Evolutionary conservation across 2,329 filamentous ascomycete species (phyloP), one percentile per base, ranked within the genome.

Genomic region (Beauveria sp.): DNA sequence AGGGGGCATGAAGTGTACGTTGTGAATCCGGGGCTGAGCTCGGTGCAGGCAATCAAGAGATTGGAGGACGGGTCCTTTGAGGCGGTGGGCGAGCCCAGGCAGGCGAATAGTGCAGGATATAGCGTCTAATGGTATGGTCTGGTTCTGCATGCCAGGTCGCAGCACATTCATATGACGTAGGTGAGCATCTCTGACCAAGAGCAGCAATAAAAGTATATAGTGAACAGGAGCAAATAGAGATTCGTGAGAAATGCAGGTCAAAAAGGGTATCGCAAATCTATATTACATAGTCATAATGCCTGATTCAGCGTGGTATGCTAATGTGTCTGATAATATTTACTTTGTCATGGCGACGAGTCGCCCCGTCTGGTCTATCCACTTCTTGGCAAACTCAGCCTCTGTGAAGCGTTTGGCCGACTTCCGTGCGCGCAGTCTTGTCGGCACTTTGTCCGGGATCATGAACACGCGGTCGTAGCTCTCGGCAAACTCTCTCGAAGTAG

Each of bases 401-500:
- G 90, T 93, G 71, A 99, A 99, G 52, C 95, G 80, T 74, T 85
- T 83, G 1, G 93, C 90, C 6, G 91, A 96, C 67, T 83, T 79
- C 43, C 92, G 82, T 0, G 95, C 93, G 62, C 93, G 80, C 38
- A 81, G 74, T 24, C 95, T 83, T 79, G 96, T 90, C 0, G 84
- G 86, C 18, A 93, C 75, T 22, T 88, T 89, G 64, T 96, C 85
- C 16, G 86, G 79, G 4, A 95, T 77, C 0, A 83, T 82, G 7
- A 98, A 76, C 0, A 92, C 93, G 70, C 89, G 85, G 65, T 88
- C 86, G 70, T 92, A 99, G 0, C 84, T 90, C 12, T 84, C 79
- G 0, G 93, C 91, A 71, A 96, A 99, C 63, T 96, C 88, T 3
- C 84, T 79, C 8, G 84, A 93, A 93, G 68, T 93, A 91, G 77